Evolutionary conservation across 2,329 filamentous ascomycete species (phyloP).

Genomic region (Fusarium palustre): DNA sequence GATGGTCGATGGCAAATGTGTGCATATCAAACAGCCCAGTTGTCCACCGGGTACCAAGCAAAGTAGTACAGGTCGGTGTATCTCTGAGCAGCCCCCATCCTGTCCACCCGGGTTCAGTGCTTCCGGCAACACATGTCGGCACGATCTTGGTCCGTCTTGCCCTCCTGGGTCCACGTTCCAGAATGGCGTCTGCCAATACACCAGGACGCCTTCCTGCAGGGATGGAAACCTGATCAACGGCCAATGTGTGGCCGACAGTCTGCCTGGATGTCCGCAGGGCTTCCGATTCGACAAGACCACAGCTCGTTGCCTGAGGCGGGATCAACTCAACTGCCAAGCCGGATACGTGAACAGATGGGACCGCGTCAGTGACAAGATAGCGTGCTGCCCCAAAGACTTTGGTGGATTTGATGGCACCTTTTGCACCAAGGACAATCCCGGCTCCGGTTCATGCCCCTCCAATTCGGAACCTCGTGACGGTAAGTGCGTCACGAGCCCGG

Average conservation of each 20-base stretch:
- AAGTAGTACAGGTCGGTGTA: background rate
- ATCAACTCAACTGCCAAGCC: background rate
- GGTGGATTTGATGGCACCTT: background rate
- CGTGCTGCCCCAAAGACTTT: background rate
- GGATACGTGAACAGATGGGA: slow-evolving; percentile 3
- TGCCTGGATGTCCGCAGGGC: background rate
- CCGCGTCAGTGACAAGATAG: background rate
- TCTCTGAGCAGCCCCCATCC: background rate
- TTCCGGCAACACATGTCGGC: background rate
- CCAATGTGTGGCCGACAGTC: background rate
- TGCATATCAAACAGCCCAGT: background rate
- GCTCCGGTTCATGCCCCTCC: background rate
- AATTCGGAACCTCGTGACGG: background rate
- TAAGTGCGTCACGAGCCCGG: background rate
- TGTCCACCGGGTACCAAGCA: background rate
- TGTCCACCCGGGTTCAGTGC: background rate
- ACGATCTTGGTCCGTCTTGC: background rate
- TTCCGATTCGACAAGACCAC: background rate
- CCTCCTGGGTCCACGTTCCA: background rate
- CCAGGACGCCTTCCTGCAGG: background rate
- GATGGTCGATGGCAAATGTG: slow-evolving; percentile 1
- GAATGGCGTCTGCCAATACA: background rate
- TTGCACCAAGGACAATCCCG: background rate
- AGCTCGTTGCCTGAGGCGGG: background rate
- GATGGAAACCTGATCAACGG: background rate